phyloP scores from a whole-genome alignment of 768 basidiomycete species.

The Hysterangium stoloniferum region DNA sequence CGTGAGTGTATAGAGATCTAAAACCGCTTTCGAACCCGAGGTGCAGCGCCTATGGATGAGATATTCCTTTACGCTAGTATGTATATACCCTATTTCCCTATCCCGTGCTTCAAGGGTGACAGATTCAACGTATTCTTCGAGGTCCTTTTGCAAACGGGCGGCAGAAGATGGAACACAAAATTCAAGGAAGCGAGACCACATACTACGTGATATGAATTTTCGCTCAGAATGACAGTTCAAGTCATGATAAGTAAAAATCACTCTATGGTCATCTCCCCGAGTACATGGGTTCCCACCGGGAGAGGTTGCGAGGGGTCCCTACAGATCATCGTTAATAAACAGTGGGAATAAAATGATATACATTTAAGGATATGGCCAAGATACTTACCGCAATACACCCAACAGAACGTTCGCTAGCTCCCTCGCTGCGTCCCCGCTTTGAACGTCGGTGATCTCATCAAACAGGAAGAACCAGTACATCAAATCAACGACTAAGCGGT shows the following conservation, averaged over 20 bases:
- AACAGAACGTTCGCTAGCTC: not conserved
- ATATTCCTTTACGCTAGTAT: conserved; percentile 3
- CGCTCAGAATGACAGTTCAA: too few species aligned
- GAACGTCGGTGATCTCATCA: conserved; percentile 1
- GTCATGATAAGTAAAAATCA: too few species aligned
- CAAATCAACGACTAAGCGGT: not conserved
- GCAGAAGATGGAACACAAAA: not conserved
- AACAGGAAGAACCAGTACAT: conserved; percentile 3
- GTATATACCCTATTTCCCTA: not conserved
- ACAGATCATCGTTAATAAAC: not conserved
- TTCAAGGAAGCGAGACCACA: not conserved
- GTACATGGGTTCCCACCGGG: not conserved
- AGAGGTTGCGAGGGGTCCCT: not conserved
- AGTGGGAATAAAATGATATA: not conserved
- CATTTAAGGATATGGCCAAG: too few species aligned
- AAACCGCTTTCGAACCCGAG: not conserved
- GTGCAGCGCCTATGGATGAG: conserved; percentile 1
- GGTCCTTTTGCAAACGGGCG: not conserved
- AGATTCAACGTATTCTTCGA: not conserved
- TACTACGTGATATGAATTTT: not conserved
- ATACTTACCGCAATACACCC: not conserved
- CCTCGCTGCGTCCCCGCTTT: not conserved
- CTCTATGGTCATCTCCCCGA: not conserved
- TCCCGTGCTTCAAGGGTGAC: conserved; percentile 5
- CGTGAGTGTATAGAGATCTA: not conserved